A percentile compares a stretch with the other conserved stretches of the same genome.
Conservation (phyloP, 73 alveolate genomes). For the Symbiodinium natans region DNA sequence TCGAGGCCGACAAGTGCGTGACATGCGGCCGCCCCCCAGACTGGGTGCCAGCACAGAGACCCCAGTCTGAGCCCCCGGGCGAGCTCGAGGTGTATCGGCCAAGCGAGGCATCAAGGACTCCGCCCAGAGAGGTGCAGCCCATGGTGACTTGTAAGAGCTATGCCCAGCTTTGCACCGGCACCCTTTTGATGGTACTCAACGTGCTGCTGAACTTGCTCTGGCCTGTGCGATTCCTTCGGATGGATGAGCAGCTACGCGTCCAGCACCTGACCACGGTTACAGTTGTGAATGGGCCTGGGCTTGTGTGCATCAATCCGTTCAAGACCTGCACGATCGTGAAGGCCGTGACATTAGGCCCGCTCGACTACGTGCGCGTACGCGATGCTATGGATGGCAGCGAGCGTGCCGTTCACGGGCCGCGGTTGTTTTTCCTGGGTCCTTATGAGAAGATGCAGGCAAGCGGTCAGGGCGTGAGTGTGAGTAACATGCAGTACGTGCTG, state of each 20-base stretch:
- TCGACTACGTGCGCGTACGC: conserved; percentile 89
- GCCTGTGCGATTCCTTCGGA: conserved; percentile 67
- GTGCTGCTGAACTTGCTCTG: not conserved
- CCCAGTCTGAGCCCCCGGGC: not conserved
- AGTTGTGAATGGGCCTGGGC: conserved; percentile 73
- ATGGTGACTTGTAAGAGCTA: not conserved
- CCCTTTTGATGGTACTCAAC: not conserved
- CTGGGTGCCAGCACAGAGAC: conserved; percentile 35
- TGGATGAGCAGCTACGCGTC: conserved; percentile 89
- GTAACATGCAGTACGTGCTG: conserved; percentile 64
- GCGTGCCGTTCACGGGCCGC: conserved; percentile 85
- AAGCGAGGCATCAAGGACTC: not conserved
- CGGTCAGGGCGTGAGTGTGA: conserved; percentile 78
- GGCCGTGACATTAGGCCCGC: conserved; percentile 62
- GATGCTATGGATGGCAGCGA: conserved; percentile 87
- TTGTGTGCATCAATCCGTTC: conserved; percentile 88
- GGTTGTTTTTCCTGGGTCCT: conserved; percentile 84
- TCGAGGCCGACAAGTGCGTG: conserved; percentile 51
- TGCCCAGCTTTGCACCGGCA: not conserved
- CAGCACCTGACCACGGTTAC: conserved; percentile 83
- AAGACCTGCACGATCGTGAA: conserved; percentile 41
- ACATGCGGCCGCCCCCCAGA: conserved; percentile 73
- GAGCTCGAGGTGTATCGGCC: not conserved
- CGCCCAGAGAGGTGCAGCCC: conserved; percentile 16
- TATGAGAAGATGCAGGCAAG: conserved; percentile 71